phyloP scores from a whole-genome alignment of 2,329 filamentous ascomycete species.

The Diaporthe sp. region DNA sequence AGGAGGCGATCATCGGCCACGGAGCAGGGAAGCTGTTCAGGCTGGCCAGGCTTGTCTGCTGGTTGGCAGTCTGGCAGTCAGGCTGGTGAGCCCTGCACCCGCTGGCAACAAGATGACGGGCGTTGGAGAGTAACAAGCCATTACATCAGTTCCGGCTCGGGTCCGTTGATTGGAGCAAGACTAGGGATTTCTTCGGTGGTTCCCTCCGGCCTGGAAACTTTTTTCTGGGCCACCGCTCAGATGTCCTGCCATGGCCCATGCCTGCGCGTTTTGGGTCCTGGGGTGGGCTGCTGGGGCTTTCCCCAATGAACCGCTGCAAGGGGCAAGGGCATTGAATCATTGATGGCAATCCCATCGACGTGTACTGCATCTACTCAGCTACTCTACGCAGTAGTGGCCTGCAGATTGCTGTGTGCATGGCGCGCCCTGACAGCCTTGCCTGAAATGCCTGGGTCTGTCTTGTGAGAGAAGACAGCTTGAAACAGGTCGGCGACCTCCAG shows the following conservation, averaged over 20 bases:
- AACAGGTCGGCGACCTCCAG: slow-evolving; percentile 32
- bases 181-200: slow-evolving; percentile 35
- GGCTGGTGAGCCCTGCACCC: background rate
- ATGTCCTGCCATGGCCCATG: slow-evolving; percentile 17
- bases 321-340: slow-evolving; percentile 17
- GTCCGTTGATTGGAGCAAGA: slow-evolving; percentile 32
- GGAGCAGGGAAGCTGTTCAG: slow-evolving; percentile 19
- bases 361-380: background rate
- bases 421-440: slow-evolving; percentile 9
- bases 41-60: slow-evolving; percentile 5
- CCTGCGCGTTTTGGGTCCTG: slow-evolving; percentile 27
- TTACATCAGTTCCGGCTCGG: slow-evolving; percentile 39
- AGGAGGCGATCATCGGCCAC: slow-evolving; percentile 17
- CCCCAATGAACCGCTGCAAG: slow-evolving; percentile 21
- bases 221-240: slow-evolving; percentile 32
- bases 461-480: slow-evolving; percentile 22
- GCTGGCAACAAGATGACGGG: slow-evolving; percentile 10
- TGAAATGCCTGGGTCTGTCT: slow-evolving; percentile 19
- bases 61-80: slow-evolving; percentile 21
- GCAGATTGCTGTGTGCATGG: slow-evolving; percentile 3
- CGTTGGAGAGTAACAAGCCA: slow-evolving; percentile 14
- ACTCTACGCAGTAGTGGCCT: background rate
- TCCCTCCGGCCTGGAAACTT: slow-evolving; percentile 30
- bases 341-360: slow-evolving; percentile 11
- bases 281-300: slow-evolving; percentile 22